Evolutionary conservation across 169 alveolate species (phyloP).

Genomic region (Plasmodium fragile): DNA sequence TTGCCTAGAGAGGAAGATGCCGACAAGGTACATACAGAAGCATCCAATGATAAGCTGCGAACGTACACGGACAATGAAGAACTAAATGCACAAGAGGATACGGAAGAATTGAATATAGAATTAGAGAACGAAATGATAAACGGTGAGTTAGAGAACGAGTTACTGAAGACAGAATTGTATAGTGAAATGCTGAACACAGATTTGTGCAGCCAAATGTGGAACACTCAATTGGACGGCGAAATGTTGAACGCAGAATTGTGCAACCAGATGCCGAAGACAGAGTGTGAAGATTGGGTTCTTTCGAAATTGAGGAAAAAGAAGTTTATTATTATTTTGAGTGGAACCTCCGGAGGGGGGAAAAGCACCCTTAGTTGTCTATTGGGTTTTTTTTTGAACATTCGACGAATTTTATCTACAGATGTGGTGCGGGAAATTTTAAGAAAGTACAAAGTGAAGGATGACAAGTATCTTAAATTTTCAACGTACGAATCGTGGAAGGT

Average conservation of each 20-base stretch:
- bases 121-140: slow-evolving; percentile 6
- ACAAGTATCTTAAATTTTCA: slow-evolving; percentile 42
- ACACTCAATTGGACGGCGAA: not conserved
- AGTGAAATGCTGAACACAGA: not conserved
- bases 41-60: not conserved
- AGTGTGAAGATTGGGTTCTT: slow-evolving; percentile 1
- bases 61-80: not conserved
- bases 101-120: not conserved
- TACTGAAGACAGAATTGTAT: not conserved
- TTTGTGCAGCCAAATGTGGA: not conserved
- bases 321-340: slow-evolving; percentile 41
- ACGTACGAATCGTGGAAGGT: slow-evolving; percentile 74
- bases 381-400: slow-evolving; percentile 43
- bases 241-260: not conserved
- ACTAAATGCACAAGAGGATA: not conserved
- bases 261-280: not conserved
- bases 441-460: slow-evolving; percentile 30
- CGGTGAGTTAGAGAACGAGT: not conserved
- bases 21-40: not conserved
- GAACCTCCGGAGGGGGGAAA: slow-evolving; percentile 67
- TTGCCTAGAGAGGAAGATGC: not conserved
- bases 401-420: slow-evolving; percentile 62
- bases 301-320: slow-evolving; percentile 13
- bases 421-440: slow-evolving; percentile 57
- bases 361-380: slow-evolving; percentile 70